Percentiles rank a stretch among this genome's conserved stretches.
phyloP scores from a whole-genome alignment of 768 basidiomycete species.

The Russula sp. region DNA sequence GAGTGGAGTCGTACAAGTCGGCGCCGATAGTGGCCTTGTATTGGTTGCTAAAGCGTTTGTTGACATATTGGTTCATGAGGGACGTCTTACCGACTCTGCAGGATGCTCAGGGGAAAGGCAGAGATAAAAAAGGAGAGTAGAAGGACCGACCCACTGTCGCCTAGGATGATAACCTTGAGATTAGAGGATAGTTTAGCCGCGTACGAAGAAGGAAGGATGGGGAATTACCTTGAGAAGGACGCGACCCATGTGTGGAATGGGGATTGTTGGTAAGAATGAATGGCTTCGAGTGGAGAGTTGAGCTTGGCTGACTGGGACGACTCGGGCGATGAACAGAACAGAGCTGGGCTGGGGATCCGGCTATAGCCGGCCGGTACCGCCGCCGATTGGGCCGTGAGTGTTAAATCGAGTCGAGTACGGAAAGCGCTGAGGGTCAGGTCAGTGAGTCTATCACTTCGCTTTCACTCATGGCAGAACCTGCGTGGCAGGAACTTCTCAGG shows the following conservation, averaged over 20 bases:
- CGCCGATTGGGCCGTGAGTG: neutral
- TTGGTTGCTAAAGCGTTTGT: slow-evolving; percentile 99
- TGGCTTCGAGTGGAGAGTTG: neutral
- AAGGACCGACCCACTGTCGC: slow-evolving; percentile 83
- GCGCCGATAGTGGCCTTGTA: slow-evolving; percentile 99
- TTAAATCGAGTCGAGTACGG: too few relatives aligned
- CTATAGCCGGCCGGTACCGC: neutral
- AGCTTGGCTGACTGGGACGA: neutral
- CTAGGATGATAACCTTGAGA: slow-evolving; percentile 91
- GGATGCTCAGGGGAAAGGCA: too few relatives aligned
- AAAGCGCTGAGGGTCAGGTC: neutral
- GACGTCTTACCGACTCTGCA: slow-evolving; percentile 96
- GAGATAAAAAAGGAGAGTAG: neutral
- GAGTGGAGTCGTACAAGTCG: slow-evolving; percentile 67
- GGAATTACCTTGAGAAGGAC: slow-evolving; percentile 71
- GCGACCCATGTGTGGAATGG: slow-evolving; percentile 57
- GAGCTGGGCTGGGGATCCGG: neutral
- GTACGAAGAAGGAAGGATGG: neutral
- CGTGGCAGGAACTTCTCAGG: slow-evolving; percentile 80
- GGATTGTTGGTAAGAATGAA: neutral
- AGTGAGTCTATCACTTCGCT: neutral
- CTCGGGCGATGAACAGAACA: neutral
- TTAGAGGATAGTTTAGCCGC: slow-evolving; percentile 13
- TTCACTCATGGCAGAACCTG: slow-evolving; percentile 63
- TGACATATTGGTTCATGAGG: slow-evolving; percentile 99